These are phyloP conservation scores for Penicillium sp. DNA, from an alignment of 2,329 filamentous ascomycete genomes.

Conservation along the genomic window DNA sequence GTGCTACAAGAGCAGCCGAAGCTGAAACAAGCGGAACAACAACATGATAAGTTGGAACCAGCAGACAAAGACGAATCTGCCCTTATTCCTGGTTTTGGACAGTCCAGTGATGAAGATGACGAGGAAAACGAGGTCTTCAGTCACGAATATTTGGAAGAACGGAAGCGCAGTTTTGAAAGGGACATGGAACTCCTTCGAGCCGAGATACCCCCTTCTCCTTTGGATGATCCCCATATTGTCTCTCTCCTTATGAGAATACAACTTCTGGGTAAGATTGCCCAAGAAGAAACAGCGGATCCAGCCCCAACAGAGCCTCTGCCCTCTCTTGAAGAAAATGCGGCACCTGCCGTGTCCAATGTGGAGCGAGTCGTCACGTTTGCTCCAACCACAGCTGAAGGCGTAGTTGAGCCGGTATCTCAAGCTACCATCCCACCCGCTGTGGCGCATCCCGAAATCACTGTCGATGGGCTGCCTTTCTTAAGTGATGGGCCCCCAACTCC, in stretches of 20 bases:
- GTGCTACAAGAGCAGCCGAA: not conserved
- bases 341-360: not conserved
- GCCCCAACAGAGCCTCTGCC: constrained; percentile 3
- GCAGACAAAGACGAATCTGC: constrained; percentile 12
- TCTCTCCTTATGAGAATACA: constrained; percentile 45
- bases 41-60: not conserved
- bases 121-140: constrained; percentile 47
- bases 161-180: constrained; percentile 46
- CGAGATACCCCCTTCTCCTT: constrained; percentile 42
- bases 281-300: constrained; percentile 31
- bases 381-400: not conserved
- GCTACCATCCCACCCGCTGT: constrained; percentile 7
- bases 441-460: constrained; percentile 29
- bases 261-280: constrained; percentile 43
- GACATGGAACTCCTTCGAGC: constrained; percentile 45
- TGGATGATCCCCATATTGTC: constrained; percentile 45
- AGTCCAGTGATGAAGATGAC: constrained; percentile 46
- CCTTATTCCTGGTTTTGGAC: constrained; percentile 35
- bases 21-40: not conserved
- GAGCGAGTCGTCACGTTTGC: constrained; percentile 16
- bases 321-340: constrained; percentile 15
- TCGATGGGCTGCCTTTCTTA: constrained; percentile 50
- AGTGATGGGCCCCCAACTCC: constrained; percentile 43
- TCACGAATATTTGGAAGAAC: constrained; percentile 48
- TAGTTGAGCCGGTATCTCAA: constrained; percentile 7